Evolutionary conservation across 2,329 filamentous ascomycete species (phyloP), one percentile per base, ranked within the genome.

Genomic region (Atkinsonella hypoxylon): DNA sequence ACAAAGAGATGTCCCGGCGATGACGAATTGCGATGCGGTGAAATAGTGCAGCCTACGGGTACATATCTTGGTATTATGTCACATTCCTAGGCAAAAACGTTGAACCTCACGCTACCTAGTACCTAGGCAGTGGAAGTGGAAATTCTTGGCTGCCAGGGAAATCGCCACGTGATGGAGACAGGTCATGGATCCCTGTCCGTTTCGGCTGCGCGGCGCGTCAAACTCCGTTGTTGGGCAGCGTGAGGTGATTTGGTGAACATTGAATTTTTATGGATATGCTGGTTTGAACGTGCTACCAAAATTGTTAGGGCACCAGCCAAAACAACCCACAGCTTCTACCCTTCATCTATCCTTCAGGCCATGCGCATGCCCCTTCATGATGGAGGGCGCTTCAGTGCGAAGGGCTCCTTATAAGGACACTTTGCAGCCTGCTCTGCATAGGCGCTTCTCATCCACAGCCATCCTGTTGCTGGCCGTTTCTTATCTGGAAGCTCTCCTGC

Each of bases 371-470:
- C 62, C 67, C 64, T 67, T 66, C 60, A 70, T 63, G 47, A 80
- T 80, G 76, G 71, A 76, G 60, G 65, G 64, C 61, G 67, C 68
- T 62, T 72, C 68, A 64, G 75, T 71, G 70, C 81, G 73, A 75
- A 78, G 66, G 62, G 70, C 73, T 61, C 73, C 77, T 46, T 95
- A 95, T 70, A 85, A 89, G 74, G 88, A 95, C 71, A 94, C 94
- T 67, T 72, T 96, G 58, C 94, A 91, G 54, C 90, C 91, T 47
- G 83, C 86, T 48, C 74, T 96, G 56, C 91, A 97, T 67, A 78
- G 87, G 61, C 81, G 89, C 61, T 97, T 96, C 69, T 84, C 85
- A 46, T 83, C 82, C 55, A 89, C 88, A 12, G 85, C 85, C 45
- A 76, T 79, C 13, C 71, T 87, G 55, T 74, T 89, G 13, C 70